Evolutionary conservation across 805 yeast species (phyloP), one percentile per base, ranked within the genome.

Genomic region (Barnettozyma californica): DNA sequence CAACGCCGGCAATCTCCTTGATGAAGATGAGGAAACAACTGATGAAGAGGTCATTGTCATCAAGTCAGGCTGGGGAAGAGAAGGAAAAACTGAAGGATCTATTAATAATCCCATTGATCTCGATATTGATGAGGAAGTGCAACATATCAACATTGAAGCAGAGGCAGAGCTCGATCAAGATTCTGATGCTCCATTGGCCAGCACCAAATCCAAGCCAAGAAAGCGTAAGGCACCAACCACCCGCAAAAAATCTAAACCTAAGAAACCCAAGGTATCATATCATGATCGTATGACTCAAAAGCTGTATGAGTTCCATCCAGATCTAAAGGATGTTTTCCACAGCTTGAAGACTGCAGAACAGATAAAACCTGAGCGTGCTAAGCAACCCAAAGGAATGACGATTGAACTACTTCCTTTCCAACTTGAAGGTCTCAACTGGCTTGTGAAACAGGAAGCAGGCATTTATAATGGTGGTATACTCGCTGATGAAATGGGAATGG

Each of bases 401-500:
- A 75, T 89, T 41, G 75, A 74, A 26, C 66, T 94, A 35, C 71
- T 94, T 26, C 98, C 97, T 1, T 94, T 94, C 67, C 99, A 94
- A 67, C 70, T 80, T 14, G 99, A 94, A 69, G 99, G 99, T 18
- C 71, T 94, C 43, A 78, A 85, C 59, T 94, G 99, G 99, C 74
- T 94, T 51, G 57, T 78, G 13, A 74, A 80, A 43, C 98, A 92
- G 67, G 98, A 92, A 61, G 81, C 81, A 20, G 74, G 87, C 21
- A 76, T 73, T 39, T 92, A 85, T 65, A 74, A 77, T 14, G 99
- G 99, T 23, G 99, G 98, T 14, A 84, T 94, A 9, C 70, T 94
- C 42, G 98, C 99, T 5, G 99, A 94, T 70, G 99, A 94, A 67
- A 94, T 94, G 99, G 99, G 99, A 34, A 92, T 94, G 98, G 99